A percentile compares a stretch with the other conserved stretches of the same genome.
These are phyloP conservation scores for Stephania cephalantha DNA, from an alignment of 164 flowering plant species.

Conservation along the genomic window DNA sequence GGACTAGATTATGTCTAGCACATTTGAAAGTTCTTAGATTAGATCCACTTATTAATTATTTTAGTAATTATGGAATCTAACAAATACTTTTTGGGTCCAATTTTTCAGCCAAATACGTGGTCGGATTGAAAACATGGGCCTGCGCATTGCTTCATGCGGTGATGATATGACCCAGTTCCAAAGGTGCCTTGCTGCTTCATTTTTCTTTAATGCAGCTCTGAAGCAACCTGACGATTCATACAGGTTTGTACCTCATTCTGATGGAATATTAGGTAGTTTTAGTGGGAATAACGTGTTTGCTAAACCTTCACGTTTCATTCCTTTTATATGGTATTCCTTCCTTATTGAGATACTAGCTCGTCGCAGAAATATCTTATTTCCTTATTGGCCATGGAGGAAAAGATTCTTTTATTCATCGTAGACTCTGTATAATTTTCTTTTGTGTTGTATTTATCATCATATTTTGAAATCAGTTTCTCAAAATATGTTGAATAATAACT, in stretches of 20 bases:
- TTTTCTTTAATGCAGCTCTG: constrained; percentile 79
- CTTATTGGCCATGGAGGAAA: too few relatives aligned
- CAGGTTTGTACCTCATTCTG: constrained; percentile 38
- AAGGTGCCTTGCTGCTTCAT: constrained; percentile 90
- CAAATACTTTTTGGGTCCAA: not conserved
- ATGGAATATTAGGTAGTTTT: not conserved
- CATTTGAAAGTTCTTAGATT: too few relatives aligned
- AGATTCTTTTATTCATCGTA: too few relatives aligned
- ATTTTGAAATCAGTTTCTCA: too few relatives aligned
- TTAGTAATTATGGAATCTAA: not conserved
- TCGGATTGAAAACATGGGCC: constrained; percentile 75
- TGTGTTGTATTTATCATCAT: too few relatives aligned
- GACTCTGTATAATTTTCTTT: too few relatives aligned
- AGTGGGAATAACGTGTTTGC: too few relatives aligned
- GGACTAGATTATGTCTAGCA: not conserved
- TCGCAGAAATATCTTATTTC: too few relatives aligned
- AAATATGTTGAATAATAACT: too few relatives aligned
- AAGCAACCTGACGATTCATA: constrained; percentile 83
- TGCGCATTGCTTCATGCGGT: constrained; percentile 74
- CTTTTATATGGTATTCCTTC: not conserved
- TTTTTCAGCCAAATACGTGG: constrained; percentile 69
- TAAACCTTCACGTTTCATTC: not conserved
- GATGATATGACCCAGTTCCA: constrained; percentile 75
- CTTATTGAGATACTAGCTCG: too few relatives aligned
- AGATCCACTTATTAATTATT: too few relatives aligned